Percentiles rank a stretch among this genome's conserved stretches.
These are phyloP conservation scores for bread wheat (Triticum aestivum) DNA, from an alignment of 176 grass and related monocot species.

Conservation along the genomic window IWGSC_CS_RefSeq_v2.1 NC_057810.1:10239891-10240390, in stretches of 20 bases:
- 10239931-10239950: neutral
- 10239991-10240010: neutral
- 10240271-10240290: conserved; percentile 85
- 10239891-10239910: neutral
- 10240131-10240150: neutral
- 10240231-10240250: conserved; percentile 33
- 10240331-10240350: conserved; percentile 83
- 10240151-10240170: neutral
- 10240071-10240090: neutral
- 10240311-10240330: conserved; percentile 84
- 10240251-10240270: conserved; percentile 84
- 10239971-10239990: neutral
- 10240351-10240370: conserved; percentile 11
- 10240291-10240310: conserved; percentile 77
- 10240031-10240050: too few relatives aligned
- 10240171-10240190: neutral
- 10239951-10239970: neutral
- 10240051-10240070: neutral
- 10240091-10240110: neutral
- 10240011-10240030: neutral
- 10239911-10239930: neutral
- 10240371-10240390: neutral
- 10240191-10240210: neutral
- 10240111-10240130: neutral
- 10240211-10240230: conserved; percentile 7